Evolutionary conservation across 1,284 basidiomycete genomes (phyloP), one percentile per base, ranked within the genome.

Genomic region (Moesziomyces parantarcticus): DNA sequence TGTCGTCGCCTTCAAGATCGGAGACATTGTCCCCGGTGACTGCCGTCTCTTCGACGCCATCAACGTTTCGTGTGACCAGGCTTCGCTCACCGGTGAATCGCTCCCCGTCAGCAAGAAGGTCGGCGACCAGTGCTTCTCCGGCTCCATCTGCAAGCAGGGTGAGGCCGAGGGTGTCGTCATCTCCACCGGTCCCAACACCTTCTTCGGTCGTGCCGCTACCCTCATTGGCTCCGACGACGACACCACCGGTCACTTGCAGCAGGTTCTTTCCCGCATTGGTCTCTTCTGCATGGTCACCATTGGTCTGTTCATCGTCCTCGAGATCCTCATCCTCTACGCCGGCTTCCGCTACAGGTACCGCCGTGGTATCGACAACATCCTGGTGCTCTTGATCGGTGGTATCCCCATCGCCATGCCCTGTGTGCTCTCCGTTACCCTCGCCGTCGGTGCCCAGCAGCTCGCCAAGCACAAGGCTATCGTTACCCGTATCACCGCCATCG

Each of bases 321-420:
- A 96, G 14, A 89, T 96, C 9, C 86, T 98, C 13, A 95, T 97
- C 54, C 97, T 98, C 94, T 98, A 98, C 83, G 98, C 95, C 16
- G 71, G 61, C 49, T 75, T 75, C 68, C 69, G 66, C 43, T 75
- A 77, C 72, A 29, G 29, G 4, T 98, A 98, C 88, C 93, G 94
- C 83, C 91, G 90, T 75, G 93, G 94, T 62, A 83, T 83, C 58
- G 97, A 99, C 84, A 87, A 99, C 29, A 93, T 99, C 83, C 99
- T 97, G 0, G 91, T 99, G 47, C 95, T 99, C 48, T 94, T 98
- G 88, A 97, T 98, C 75, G 95, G 95, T 87, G 95, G 95, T 48
- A 98, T 98, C 72, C 95, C 95, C 1, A 96, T 98, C 85, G 96
- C 96, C 36, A 85, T 98, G 32, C 96, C 96, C 0, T 97, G 98